Evolutionary conservation across 768 basidiomycete genomes (phyloP), one percentile per base, ranked within the genome.

Genomic region (Boletus sp.): DNA sequence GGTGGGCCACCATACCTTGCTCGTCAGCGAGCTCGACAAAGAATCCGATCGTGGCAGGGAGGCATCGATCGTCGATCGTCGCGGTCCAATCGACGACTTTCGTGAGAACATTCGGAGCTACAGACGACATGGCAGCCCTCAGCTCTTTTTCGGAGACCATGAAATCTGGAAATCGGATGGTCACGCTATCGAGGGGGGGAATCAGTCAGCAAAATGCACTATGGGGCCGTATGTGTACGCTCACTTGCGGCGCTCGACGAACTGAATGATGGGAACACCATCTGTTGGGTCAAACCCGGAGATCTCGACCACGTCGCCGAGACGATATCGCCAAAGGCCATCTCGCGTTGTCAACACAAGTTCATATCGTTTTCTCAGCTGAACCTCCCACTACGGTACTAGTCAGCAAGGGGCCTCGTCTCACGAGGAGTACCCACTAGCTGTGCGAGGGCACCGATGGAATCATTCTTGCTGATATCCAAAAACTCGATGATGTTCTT

Each of bases 261-360:
- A 67, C 27, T 41, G 45, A 32, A 66, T 50, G 38, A 65, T 41
- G 14, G 65, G 65, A 8, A 35, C 25, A 15, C 63, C 64, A 35
- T 61, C 53, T 7, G 23, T 43, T 1, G 64, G 41, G 17, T 60
- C 58, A 23, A 67, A 68, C 7, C 61, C 63, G 3, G 47, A 37
- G 29, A 65, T 43, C 52, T 65, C 59, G 23, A 64, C 38, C 21
- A 67, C 46, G 25, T 67, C 63, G 1, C 56, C 59, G 4, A 67
- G 54, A 25, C 59, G 53, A 48, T 64, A 64, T 2, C 62, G 59
- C 65, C 66, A 65, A 37, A 68, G 15, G 13, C 63, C 63, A 2
- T 62, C 51, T 9, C 8, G 25, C 3, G 60, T 59, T 4, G 65
- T 66, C 6, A 63, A n/a, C 21, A 66, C 54, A 30, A 54, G 10